A percentile compares a stretch with the other conserved stretches of the same genome.
These are phyloP conservation scores for Penicillium angulare DNA, from an alignment of 495 filamentous ascomycete genomes.

Conservation along the genomic window DNA sequence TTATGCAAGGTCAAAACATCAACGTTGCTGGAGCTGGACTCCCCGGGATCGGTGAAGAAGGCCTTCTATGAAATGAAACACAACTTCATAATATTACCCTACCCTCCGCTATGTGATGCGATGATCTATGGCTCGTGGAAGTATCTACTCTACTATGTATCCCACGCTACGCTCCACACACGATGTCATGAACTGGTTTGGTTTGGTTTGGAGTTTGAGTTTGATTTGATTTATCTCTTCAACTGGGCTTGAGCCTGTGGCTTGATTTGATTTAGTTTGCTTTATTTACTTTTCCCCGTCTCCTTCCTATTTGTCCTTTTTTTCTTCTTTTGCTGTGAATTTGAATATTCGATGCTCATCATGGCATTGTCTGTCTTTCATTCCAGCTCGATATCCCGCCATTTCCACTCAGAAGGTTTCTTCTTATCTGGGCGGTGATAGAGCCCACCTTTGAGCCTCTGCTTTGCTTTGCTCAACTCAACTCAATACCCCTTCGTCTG, in stretches of 20 bases:
- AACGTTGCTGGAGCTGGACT: conserved; percentile 52
- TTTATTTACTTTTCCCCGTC: too few relatives aligned
- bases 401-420: conserved; percentile 14
- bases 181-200: conserved; percentile 18
- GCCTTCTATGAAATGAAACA: conserved; percentile 43
- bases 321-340: conserved; percentile 6
- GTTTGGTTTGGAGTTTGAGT: conserved; percentile 24
- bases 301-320: background rate
- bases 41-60: conserved; percentile 52
- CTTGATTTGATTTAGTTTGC: conserved; percentile 4
- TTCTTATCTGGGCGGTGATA: conserved; percentile 15
- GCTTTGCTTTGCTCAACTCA: too few relatives aligned
- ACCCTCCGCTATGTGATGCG: conserved; percentile 14
- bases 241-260: conserved; percentile 23
- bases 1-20: conserved; percentile 52
- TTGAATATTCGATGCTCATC: background rate
- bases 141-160: too few relatives aligned
- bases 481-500: background rate
- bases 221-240: conserved; percentile 9
- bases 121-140: conserved; percentile 18
- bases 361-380: conserved; percentile 10
- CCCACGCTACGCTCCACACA: conserved; percentile 5
- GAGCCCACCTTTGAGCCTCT: conserved; percentile 9
- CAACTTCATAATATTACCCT: conserved; percentile 27
- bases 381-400: conserved; percentile 21